Conservation (phyloP, 2,329 filamentous ascomycete species). For the Lasiodiplodia gonubiensis region DNA sequence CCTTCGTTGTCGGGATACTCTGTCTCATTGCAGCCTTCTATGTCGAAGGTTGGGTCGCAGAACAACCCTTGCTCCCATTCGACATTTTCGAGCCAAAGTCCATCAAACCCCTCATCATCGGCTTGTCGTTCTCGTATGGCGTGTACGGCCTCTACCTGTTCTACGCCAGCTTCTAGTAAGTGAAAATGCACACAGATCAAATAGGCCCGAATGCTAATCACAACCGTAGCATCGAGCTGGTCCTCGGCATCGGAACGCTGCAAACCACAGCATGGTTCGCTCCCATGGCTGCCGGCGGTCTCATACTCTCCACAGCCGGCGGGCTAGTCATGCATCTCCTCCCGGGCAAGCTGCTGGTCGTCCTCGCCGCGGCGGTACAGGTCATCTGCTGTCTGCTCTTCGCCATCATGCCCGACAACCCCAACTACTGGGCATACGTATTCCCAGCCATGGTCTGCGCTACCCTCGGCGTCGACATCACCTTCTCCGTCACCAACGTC, state of each 20-base stretch:
- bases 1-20: constrained; percentile 67
- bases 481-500: constrained; percentile 75
- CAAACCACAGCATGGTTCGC: constrained; percentile 71
- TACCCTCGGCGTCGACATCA: constrained; percentile 77
- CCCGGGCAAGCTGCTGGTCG: constrained; percentile 62
- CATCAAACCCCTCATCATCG: constrained; percentile 57
- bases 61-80: constrained; percentile 70
- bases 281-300: constrained; percentile 71
- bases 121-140: constrained; percentile 53
- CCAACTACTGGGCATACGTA: constrained; percentile 73
- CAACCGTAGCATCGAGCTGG: constrained; percentile 59
- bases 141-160: constrained; percentile 46
- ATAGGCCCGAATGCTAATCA: constrained; percentile 37
- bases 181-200: too few species aligned
- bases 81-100: constrained; percentile 73
- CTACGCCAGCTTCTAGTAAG: constrained; percentile 45
- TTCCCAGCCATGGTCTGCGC: constrained; percentile 73
- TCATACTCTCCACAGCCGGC: constrained; percentile 66
- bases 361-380: constrained; percentile 66
- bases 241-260: constrained; percentile 48
- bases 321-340: constrained; percentile 72
- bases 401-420: constrained; percentile 51
- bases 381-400: constrained; percentile 66
- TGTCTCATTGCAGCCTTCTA: constrained; percentile 68
- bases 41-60: constrained; percentile 73